Evolutionary conservation across 1,284 basidiomycete genomes (phyloP), one percentile per base, ranked within the genome.

Genomic region (Austroboletus novae-zelandiae): DNA sequence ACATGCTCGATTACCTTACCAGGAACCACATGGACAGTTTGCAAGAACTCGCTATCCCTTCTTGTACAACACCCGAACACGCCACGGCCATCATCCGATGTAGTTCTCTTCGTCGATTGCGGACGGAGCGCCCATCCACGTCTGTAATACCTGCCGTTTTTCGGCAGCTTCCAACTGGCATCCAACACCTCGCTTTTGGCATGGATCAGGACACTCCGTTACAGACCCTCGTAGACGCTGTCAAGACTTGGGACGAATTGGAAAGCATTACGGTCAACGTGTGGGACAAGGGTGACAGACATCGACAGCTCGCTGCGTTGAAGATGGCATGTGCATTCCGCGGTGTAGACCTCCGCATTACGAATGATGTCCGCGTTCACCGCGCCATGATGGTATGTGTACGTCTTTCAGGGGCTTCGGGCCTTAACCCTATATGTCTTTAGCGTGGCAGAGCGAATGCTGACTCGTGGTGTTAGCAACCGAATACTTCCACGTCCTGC

Each of bases 131-230:
- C 59, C 71, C 78, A 37, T 73, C 70, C 55, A 67, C 71, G 23
- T 70, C 74, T 41, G 42, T 48, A 27, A 50, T 65, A 10, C 68
- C 75, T 17, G 57, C 69, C 48, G 60, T 82, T 46, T 79, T 74
- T 68, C 77, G 74, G 51, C 64, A 69, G n/a, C 69, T 85, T 45
- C 77, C 82, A 17, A 53, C 59, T 14, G 64, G 69, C 13, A 60
- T 86, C 18, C 72, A 78, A 57, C 78, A 81, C 53, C 60, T 87
- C 36, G 78, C 81, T 27, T 68, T 87, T 36, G 78, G 83, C 17
- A 62, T 87, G 43, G 77, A 80, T 59, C 71, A 70, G 52, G 78
- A 81, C 47, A 81, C 79, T 0, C 65, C 71, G 23, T 64, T 86
- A 34, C 75, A 76, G 56, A 70, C 74, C 10, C 66, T 85, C 27